These are phyloP conservation scores for Coccinonectria pachysandricola DNA, from an alignment of 2,329 filamentous ascomycete species.

Conservation along the genomic window DNA sequence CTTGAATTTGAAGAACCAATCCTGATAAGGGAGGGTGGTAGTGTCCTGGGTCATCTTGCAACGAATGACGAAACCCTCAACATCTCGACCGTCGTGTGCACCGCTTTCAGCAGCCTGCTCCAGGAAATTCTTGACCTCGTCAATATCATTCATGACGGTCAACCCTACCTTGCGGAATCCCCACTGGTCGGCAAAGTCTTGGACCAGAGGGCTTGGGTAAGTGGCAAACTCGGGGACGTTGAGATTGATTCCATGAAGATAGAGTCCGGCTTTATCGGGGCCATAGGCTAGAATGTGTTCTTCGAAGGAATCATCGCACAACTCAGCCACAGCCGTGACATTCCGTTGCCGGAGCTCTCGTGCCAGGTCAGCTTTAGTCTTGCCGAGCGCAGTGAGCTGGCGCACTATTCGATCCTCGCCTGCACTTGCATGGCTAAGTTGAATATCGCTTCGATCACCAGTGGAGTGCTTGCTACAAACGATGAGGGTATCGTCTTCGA, in stretches of 20 bases:
- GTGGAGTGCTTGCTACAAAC: conserved; percentile 99
- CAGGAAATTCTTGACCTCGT: conserved; percentile 68
- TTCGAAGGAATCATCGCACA: conserved; percentile 93
- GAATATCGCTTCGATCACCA: conserved; percentile 60
- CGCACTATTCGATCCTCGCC: conserved; percentile 74
- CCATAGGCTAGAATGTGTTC: conserved; percentile 92
- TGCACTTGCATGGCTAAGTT: conserved; percentile 70
- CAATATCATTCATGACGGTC: conserved; percentile 63
- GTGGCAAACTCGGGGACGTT: conserved; percentile 90
- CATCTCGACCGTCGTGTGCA: conserved; percentile 80
- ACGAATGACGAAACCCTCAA: conserved; percentile 92
- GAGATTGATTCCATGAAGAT: conserved; percentile 91
- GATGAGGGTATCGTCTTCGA: conserved; percentile 79
- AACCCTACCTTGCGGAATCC: conserved; percentile 86
- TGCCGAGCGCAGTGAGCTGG: conserved; percentile 69
- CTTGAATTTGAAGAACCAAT: conserved; percentile 99
- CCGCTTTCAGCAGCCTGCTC: conserved; percentile 81
- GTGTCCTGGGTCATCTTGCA: conserved; percentile 59
- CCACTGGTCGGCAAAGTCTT: conserved; percentile 84
- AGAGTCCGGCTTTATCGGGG: conserved; percentile 74
- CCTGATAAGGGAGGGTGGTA: conserved; percentile 48
- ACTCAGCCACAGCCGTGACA: conserved; percentile 86
- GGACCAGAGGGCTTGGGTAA: conserved; percentile 72
- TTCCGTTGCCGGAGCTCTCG: conserved; percentile 68
- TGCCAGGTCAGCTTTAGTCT: conserved; percentile 69